Percentiles rank a stretch among this genome's conserved stretches.
These are phyloP conservation scores for Nemania bipapillata DNA, from an alignment of 2,329 filamentous ascomycete species.

Conservation along the genomic window DNA sequence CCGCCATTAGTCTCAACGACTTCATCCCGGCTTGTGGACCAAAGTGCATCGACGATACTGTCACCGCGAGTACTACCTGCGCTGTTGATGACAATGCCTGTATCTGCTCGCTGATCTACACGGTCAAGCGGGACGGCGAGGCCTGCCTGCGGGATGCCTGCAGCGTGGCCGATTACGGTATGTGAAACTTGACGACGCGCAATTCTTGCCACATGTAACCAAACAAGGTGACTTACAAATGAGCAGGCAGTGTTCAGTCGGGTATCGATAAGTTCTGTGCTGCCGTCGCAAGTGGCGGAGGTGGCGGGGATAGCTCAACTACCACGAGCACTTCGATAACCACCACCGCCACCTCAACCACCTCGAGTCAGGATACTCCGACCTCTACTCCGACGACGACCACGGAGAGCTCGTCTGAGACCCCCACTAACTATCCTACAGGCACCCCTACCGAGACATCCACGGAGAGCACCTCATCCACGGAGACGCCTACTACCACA, in stretches of 20 bases:
- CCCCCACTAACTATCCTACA: constrained; percentile 37
- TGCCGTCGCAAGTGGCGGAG: constrained; percentile 37
- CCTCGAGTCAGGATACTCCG: constrained; percentile 32
- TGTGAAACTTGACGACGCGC: constrained; percentile 10
- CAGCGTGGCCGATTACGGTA: constrained; percentile 47
- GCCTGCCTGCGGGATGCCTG: constrained; percentile 47
- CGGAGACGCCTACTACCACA: constrained; percentile 12
- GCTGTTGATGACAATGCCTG: constrained; percentile 44
- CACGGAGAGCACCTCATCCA: constrained; percentile 18
- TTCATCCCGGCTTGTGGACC: constrained; percentile 47
- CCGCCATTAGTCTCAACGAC: constrained; percentile 45
- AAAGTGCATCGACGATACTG: constrained; percentile 42
- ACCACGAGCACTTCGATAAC: constrained; percentile 26
- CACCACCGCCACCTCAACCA: constrained; percentile 30
- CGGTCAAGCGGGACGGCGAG: constrained; percentile 48
- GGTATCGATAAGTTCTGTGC: constrained; percentile 47
- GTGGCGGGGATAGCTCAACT: constrained; percentile 24
- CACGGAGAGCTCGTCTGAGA: constrained; percentile 35
- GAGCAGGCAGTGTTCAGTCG: constrained; percentile 44
- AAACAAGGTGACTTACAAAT: constrained; percentile 18
- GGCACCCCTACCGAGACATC: constrained; percentile 27
- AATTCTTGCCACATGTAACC: background rate
- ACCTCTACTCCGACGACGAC: constrained; percentile 29
- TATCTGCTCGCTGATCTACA: constrained; percentile 46
- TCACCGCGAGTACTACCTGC: constrained; percentile 46